Conservation (phyloP, 768 basidiomycete genomes). For the Guyanaporus albipodus region DNA sequence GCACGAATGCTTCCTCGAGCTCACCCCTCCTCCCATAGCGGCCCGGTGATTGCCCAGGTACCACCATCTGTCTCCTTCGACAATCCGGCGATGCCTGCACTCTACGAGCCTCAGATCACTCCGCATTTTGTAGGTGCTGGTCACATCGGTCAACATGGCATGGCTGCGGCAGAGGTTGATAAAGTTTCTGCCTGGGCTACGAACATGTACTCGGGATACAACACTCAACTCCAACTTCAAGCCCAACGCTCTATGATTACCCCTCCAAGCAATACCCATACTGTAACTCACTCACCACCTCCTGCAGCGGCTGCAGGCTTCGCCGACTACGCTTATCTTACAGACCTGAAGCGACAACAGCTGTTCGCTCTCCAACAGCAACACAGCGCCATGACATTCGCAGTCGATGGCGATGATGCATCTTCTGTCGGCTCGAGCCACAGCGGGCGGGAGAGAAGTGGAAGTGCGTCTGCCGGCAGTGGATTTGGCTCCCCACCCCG, state of each 20-base stretch:
- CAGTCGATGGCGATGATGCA: constrained; percentile 37
- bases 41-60: constrained; percentile 45
- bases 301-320: constrained; percentile 10
- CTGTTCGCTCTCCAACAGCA: constrained; percentile 33
- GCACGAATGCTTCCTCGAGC: constrained; percentile 24
- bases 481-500: constrained; percentile 31
- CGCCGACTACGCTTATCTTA: constrained; percentile 23
- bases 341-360: constrained; percentile 27
- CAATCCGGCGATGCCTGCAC: constrained; percentile 47
- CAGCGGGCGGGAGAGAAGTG: constrained; percentile 33
- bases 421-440: constrained; percentile 37
- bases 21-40: constrained; percentile 25
- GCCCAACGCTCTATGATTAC: constrained; percentile 39
- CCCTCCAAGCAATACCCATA: constrained; percentile 40
- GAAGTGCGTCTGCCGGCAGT: constrained; percentile 35
- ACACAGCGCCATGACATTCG: constrained; percentile 19
- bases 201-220: constrained; percentile 29
- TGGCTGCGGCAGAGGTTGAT: constrained; percentile 19
- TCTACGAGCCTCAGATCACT: constrained; percentile 39
- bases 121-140: constrained; percentile 26
- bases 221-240: constrained; percentile 24
- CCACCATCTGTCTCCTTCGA: constrained; percentile 44
- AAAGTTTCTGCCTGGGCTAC: constrained; percentile 31
- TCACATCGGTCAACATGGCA: constrained; percentile 21
- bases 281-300: constrained; percentile 19